Conservation (phyloP, 2,329 filamentous ascomycete genomes). For the Xylariaceae sp. region DNA sequence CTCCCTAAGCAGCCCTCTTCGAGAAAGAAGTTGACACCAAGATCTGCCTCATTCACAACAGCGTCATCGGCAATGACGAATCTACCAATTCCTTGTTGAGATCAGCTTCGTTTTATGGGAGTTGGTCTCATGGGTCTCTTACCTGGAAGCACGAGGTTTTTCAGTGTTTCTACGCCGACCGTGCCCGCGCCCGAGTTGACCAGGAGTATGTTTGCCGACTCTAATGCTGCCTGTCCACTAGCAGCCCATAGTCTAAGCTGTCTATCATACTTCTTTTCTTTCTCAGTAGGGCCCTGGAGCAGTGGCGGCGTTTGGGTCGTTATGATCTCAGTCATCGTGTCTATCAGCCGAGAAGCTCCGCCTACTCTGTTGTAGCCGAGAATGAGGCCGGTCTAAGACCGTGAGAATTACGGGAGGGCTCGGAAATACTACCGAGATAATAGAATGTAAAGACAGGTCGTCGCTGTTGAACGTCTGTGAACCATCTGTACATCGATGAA, state of each 20-base stretch:
- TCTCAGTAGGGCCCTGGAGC: conserved; percentile 61
- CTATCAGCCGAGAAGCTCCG: conserved; percentile 7
- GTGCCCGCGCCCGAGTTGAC: conserved; percentile 88
- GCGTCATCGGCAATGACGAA: conserved; percentile 90
- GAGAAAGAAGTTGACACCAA: conserved; percentile 97
- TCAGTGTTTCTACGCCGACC: conserved; percentile 87
- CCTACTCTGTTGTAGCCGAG: not conserved
- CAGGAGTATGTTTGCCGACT: conserved; percentile 88
- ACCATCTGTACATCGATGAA: not conserved
- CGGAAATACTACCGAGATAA: not conserved
- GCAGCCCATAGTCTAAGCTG: conserved; percentile 96
- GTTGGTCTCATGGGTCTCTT: conserved; percentile 26
- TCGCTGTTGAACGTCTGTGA: not conserved
- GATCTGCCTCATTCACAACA: conserved; percentile 77
- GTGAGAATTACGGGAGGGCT: not conserved
- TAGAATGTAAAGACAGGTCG: not conserved
- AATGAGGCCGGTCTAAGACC: not conserved
- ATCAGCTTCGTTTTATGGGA: conserved; percentile 22
- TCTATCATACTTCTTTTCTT: conserved; percentile 85
- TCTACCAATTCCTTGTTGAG: conserved; percentile 73
- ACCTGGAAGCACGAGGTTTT: conserved; percentile 95
- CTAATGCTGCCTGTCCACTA: conserved; percentile 85
- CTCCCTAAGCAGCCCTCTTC: conserved; percentile 79
- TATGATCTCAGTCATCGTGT: conserved; percentile 52
- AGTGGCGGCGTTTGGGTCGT: conserved; percentile 53